These are phyloP conservation scores for Ascoidea rubescens DNA, from an alignment of 805 yeast species.

Conservation along the genomic window DNA sequence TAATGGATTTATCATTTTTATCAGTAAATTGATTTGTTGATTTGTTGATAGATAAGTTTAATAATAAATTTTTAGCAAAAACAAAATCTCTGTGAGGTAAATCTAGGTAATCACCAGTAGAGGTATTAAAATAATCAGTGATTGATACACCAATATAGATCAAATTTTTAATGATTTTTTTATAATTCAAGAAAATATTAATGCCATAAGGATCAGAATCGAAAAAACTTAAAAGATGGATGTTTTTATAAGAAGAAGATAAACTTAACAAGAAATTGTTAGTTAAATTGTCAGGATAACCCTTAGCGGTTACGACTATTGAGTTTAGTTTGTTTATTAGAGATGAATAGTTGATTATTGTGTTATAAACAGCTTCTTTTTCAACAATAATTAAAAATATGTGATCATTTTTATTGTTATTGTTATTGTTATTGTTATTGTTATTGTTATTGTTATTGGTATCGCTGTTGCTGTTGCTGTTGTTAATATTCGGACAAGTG, in stretches of 20 bases:
- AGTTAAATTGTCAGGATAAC: slow-evolving; percentile 52
- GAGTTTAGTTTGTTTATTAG: slow-evolving; percentile 8
- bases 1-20: neutral
- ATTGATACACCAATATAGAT: slow-evolving; percentile 11
- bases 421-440: too few species aligned
- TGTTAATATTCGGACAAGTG: too few species aligned
- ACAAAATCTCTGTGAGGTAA: slow-evolving; percentile 17
- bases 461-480: too few species aligned
- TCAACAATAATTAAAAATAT: neutral
- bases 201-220: slow-evolving; percentile 63
- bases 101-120: slow-evolving; percentile 8
- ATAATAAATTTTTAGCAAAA: slow-evolving; percentile 14
- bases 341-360: neutral
- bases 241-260: slow-evolving; percentile 3
- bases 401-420: too few species aligned
- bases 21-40: neutral
- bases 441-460: too few species aligned
- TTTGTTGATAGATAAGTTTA: slow-evolving; percentile 4
- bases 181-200: slow-evolving; percentile 36
- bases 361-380: neutral
- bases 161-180: slow-evolving; percentile 4
- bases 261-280: slow-evolving; percentile 25
- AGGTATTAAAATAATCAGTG: slow-evolving; percentile 7
- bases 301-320: slow-evolving; percentile 48
- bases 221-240: slow-evolving; percentile 30